Conservation (phyloP, 768 basidiomycete species). For the Pleurotus citrinopileatus region DNA sequence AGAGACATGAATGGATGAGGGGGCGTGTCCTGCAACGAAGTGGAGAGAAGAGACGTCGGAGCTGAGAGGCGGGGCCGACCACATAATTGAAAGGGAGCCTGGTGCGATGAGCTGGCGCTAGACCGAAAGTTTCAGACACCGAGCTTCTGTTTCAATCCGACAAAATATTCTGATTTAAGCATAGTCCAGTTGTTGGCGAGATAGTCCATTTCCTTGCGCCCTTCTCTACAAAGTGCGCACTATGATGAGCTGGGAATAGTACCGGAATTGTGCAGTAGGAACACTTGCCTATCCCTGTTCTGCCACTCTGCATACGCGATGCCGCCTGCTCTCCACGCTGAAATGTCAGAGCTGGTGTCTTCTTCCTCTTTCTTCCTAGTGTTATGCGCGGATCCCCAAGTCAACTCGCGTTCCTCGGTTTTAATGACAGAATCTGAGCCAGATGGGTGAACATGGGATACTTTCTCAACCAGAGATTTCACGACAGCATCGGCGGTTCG, state of each 20-base stretch:
- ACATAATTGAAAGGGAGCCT: conserved; percentile 10
- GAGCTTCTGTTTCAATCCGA: conserved; percentile 50
- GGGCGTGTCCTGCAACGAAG: neutral
- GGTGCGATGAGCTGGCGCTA: conserved; percentile 3
- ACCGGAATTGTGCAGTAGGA: neutral
- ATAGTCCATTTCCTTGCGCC: conserved; percentile 52
- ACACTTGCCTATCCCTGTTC: conserved; percentile 49
- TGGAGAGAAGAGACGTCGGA: neutral
- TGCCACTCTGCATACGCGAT: conserved; percentile 52
- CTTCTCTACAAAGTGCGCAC: conserved; percentile 37
- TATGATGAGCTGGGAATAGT: conserved; percentile 8
- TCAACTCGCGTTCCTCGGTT: conserved; percentile 35
- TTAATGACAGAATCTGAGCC: conserved; percentile 34
- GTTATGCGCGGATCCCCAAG: conserved; percentile 20
- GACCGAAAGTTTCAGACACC: conserved; percentile 39
- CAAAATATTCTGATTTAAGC: conserved; percentile 49
- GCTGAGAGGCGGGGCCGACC: neutral
- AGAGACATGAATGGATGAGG: neutral
- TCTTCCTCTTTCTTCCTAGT: conserved; percentile 27
- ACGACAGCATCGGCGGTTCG: conserved; percentile 51
- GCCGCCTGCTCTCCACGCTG: conserved; percentile 54
- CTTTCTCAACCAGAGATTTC: conserved; percentile 49
- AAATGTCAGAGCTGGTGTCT: conserved; percentile 30
- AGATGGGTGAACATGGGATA: conserved; percentile 31
- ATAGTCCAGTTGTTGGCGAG: conserved; percentile 47